Evolutionary conservation across 805 yeast species (phyloP).

Genomic region (Saturnispora halmiae): DNA sequence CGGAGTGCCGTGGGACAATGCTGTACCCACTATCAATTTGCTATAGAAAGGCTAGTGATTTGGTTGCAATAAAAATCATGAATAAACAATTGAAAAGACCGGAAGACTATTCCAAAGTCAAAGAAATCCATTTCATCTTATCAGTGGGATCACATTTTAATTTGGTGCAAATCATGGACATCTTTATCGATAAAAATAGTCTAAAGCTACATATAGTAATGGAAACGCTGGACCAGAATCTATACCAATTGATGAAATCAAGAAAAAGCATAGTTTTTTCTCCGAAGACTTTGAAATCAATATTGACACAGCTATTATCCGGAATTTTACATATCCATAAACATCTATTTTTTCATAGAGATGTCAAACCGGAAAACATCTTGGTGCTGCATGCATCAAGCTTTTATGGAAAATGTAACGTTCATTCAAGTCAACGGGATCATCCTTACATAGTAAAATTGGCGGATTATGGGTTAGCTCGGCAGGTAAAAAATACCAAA

Average conservation of each 20-base stretch:
- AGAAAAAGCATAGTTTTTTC: constrained; percentile 49
- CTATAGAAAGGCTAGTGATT: constrained; percentile 15
- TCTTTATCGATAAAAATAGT: constrained; percentile 58
- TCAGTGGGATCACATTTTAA: constrained; percentile 63
- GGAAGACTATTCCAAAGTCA: constrained; percentile 48
- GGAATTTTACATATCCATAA: constrained; percentile 80
- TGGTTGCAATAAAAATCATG: constrained; percentile 82
- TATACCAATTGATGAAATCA: constrained; percentile 65
- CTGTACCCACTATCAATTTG: constrained; percentile 33
- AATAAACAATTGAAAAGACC: constrained; percentile 42
- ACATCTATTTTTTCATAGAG: constrained; percentile 69
- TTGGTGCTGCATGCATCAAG: constrained; percentile 52
- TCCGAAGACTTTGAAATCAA: constrained; percentile 50
- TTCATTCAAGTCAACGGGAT: constrained; percentile 33
- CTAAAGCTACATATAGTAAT: constrained; percentile 69
- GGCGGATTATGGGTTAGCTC: constrained; percentile 75
- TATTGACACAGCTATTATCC: constrained; percentile 59
- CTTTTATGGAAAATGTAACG: constrained; percentile 37
- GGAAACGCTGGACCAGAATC: constrained; percentile 81
- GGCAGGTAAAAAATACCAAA: constrained; percentile 43
- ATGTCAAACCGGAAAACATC: constrained; percentile 89
- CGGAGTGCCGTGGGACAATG: constrained; percentile 35
- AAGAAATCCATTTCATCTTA: constrained; percentile 60
- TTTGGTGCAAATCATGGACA: constrained; percentile 66
- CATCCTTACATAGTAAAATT: constrained; percentile 56